A percentile compares a stretch with the other conserved stretches of the same genome.
phyloP scores from a whole-genome alignment of 1,284 basidiomycete species.

The Ustilago loliicola region DNA sequence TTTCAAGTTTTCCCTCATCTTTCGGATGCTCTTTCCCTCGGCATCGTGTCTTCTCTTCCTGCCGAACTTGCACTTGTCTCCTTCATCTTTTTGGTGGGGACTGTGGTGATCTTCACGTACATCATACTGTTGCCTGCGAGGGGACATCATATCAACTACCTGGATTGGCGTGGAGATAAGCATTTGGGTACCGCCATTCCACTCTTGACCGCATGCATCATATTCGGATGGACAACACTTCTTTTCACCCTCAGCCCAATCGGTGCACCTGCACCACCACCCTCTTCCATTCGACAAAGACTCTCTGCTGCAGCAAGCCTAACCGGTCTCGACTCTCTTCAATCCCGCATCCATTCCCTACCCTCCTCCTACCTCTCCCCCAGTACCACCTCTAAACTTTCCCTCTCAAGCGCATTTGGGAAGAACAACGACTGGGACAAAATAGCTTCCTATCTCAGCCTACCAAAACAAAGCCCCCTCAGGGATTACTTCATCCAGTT shows the following conservation, averaged over 20 bases:
- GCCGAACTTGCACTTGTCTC: constrained; percentile 27
- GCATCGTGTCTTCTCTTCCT: neutral
- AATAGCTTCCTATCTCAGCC: constrained; percentile 1
- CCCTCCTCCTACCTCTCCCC: constrained; percentile 8
- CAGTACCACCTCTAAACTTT: neutral
- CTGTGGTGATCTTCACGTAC: constrained; percentile 40
- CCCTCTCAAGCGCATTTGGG: neutral
- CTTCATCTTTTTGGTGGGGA: constrained; percentile 16
- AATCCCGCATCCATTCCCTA: constrained; percentile 11
- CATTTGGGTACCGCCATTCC: constrained; percentile 33
- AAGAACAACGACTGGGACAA: constrained; percentile 9
- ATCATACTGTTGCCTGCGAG: constrained; percentile 42
- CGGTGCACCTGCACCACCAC: constrained; percentile 41
- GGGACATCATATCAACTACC: constrained; percentile 35
- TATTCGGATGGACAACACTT: constrained; percentile 39
- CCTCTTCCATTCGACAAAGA: constrained; percentile 6
- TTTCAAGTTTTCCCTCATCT: constrained; percentile 47
- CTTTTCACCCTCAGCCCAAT: constrained; percentile 43
- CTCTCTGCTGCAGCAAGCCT: constrained; percentile 24
- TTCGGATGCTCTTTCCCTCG: constrained; percentile 25
- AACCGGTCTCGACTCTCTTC: constrained; percentile 9
- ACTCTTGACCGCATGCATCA: constrained; percentile 38
- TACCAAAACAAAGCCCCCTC: neutral
- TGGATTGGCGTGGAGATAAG: constrained; percentile 36
- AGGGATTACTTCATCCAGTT: constrained; percentile 16